Percentiles rank a stretch among this genome's conserved stretches.
Evolutionary conservation across 495 filamentous ascomycete species (phyloP).

Genomic region (Annulohypoxylon stygium): DNA sequence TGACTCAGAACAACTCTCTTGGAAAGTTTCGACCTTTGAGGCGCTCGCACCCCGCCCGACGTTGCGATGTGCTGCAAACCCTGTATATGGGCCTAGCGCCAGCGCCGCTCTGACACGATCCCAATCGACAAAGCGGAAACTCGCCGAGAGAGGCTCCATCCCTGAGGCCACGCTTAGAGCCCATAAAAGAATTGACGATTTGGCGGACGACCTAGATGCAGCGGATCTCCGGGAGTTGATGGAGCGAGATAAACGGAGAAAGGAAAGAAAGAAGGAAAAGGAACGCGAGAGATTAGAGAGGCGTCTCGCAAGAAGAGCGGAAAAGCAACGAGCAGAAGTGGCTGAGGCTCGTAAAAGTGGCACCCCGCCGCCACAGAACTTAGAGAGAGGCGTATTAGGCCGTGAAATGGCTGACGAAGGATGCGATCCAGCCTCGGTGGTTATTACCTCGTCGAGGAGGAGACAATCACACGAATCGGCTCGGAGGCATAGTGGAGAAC

Average conservation of each 20-base stretch:
- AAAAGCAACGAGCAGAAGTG: slow-evolving; percentile 70
- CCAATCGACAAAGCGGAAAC: slow-evolving; percentile 59
- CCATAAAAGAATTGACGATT: slow-evolving; percentile 78
- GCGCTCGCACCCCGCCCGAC: slow-evolving; percentile 83
- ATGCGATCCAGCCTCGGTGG: slow-evolving; percentile 58
- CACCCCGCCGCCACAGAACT: slow-evolving; percentile 63
- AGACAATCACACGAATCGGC: slow-evolving; percentile 51
- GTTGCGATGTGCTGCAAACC: slow-evolving; percentile 76
- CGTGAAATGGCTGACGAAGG: slow-evolving; percentile 63
- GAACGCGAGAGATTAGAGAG: slow-evolving; percentile 79
- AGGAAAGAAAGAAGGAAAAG: slow-evolving; percentile 76
- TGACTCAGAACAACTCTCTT: slow-evolving; percentile 75
- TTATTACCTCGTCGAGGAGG: slow-evolving; percentile 62
- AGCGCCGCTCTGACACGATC: slow-evolving; percentile 48
- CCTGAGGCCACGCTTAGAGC: slow-evolving; percentile 75
- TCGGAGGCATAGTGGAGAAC: slow-evolving; percentile 35
- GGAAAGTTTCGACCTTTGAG: slow-evolving; percentile 79
- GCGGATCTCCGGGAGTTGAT: slow-evolving; percentile 83
- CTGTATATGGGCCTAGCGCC: slow-evolving; percentile 58
- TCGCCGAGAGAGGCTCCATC: slow-evolving; percentile 62
- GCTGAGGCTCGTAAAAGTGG: slow-evolving; percentile 57
- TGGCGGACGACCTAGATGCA: slow-evolving; percentile 85
- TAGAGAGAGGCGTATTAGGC: slow-evolving; percentile 67
- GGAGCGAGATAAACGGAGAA: slow-evolving; percentile 84
- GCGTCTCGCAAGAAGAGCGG: slow-evolving; percentile 74